Base-by-base conservation (phyloP, 1,139 yeast genomes). In the Meyerozyma elateridarum region DNA sequence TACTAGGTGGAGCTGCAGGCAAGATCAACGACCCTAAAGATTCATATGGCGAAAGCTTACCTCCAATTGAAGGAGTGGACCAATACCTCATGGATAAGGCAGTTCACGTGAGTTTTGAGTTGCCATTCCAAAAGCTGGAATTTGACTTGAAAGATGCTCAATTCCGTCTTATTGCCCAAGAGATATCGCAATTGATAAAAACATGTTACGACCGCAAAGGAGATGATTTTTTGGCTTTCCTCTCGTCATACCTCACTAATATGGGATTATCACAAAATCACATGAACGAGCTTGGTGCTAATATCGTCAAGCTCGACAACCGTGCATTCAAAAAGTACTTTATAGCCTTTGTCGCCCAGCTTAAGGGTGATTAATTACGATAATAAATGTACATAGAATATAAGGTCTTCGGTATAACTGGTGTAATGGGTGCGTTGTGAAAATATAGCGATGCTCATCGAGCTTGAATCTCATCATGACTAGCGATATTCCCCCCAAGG, bases 101-200 rank as follows among this genome's bases (percentile, higher is more conserved):
- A 24, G 73, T 88, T 6, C 76, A 82, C 33, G 59, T 85, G 35
- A 70, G 80, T 30, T 84, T 88, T 62, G 94, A 85, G 51, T 63
- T 88, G 32, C 88, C 95, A 8, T 80, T 85, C 48, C 80, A 82
- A 45, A 76, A 79, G 29, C 71, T 64, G 28, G 71, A 73, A 21
- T 79, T 80, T 44, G 76, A 82, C 48, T 61, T 80, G 33, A 74
- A 76, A 42, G 95, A 88, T 51, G 94, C 95, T 3, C 89, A 85
- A 50, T 76, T 73, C 46, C 73, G 93, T 47, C 65, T 79, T 34
- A 70, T 85, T 28, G 80, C 88, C 3, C 76, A 77, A 39, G 98
- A 91, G 48, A 64, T 87, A 8, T 79, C 94, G 0, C 63, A 75
- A 25, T 62, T 88, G 25, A 73, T 89, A 50, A 82, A 79, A 45